phyloP scores from a whole-genome alignment of 140 eudicot genomes.

The Bidens hawaiensis region DNA sequence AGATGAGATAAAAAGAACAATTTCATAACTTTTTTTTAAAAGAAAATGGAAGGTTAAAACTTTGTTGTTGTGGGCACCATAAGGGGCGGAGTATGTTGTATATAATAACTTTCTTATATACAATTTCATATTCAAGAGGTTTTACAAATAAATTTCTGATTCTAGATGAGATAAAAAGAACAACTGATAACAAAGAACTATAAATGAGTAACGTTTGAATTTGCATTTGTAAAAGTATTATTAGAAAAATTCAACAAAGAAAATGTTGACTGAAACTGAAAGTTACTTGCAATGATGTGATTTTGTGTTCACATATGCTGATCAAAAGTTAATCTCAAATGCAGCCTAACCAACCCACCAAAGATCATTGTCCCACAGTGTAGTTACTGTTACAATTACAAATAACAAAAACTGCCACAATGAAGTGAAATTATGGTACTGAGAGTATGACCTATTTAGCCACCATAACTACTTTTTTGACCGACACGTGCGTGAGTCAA shows the following conservation, averaged over 20 bases:
- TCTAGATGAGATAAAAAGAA: neutral
- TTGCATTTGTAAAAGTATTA: neutral
- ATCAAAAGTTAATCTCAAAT: constrained; percentile 22
- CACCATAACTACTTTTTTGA: constrained; percentile 39
- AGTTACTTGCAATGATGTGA: constrained; percentile 7
- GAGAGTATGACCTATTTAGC: constrained; percentile 7
- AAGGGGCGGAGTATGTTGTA: too few relatives aligned
- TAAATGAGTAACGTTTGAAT: neutral
- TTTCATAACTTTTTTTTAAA: too few relatives aligned
- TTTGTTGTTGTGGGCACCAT: too few relatives aligned
- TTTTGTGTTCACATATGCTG: constrained; percentile 31
- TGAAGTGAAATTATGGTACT: constrained; percentile 7
- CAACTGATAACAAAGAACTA: neutral
- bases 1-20: too few relatives aligned
- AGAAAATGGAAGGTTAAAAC: too few relatives aligned
- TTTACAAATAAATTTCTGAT: neutral
- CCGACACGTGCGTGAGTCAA: constrained; percentile 22
- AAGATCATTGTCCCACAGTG: constrained; percentile 1
- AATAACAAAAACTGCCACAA: too few relatives aligned
- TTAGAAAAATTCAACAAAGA: constrained; percentile 7
- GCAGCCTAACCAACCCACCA: constrained; percentile 34
- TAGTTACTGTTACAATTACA: constrained; percentile 7
- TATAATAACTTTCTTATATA: too few relatives aligned
- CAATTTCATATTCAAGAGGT: too few relatives aligned
- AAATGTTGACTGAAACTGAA: constrained; percentile 23